Evolutionary conservation across 2,329 filamentous ascomycete genomes (phyloP), one percentile per base, ranked within the genome.

Genomic region (Geosmithia flava): DNA sequence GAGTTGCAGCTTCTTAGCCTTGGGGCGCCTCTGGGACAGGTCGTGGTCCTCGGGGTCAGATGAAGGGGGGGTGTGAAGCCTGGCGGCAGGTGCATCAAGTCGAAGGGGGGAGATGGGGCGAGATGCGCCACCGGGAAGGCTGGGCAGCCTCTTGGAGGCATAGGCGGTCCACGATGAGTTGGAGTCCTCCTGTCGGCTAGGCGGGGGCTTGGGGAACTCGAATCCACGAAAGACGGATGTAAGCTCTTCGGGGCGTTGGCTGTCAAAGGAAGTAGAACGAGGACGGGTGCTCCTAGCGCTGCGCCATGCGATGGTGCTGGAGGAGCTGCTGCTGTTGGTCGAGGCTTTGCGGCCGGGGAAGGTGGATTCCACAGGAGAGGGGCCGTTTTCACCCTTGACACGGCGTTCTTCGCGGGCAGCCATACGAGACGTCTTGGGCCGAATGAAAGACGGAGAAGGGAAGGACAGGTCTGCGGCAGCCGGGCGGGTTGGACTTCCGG

Each of bases 391-490:
- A 20, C 58, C 53, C 30, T 60, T 57, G 17, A 58, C 52, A 30
- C 60, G 58, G 17, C 63, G 54, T 55, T 74, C 74, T 45, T 78
- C 71, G 45, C 77, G 68, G n/a, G 77, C 75, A 44, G 69, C 62
- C 77, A 81, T 80, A 20, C 73, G 69, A 48, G 65, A 67, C 16
- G 69, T 66, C 39, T 67, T 78, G 23, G 77, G 77, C 44, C 73
- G 68, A 52, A 81, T 75, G 53, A 76, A 81, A 1, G 74, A 75
- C 7, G 74, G 68, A 19, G 67, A 67, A 4, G 74, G 74, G 52
- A 76, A 77, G 46, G 65, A 60, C 46, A 63, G 64, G 46, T 59
- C 64, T 20, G 33, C 33, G 57, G 47, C n/a, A 8, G 58, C 48
- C 29, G 54, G 53, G 16, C 51, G 46, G 27, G 50, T 49, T 48